Percentiles rank a stretch among this genome's conserved stretches.
Conservation (phyloP, 352 stramenopile species). For the Pythium myriotylum region DNA sequence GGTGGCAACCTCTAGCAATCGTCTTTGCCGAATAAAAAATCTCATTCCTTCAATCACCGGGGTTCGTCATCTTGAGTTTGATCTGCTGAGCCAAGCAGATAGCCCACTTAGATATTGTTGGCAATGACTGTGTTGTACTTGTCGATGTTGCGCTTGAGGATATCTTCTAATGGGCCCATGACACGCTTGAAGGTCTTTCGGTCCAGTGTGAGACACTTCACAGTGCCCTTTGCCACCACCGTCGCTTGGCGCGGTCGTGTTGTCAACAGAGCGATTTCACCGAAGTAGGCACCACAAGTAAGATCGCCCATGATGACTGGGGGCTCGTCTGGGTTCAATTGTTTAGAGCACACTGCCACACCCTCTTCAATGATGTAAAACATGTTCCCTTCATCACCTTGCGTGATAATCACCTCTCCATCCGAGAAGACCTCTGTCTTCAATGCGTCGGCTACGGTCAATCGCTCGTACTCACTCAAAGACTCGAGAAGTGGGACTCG, state of each 20-base stretch:
- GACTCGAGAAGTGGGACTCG: slow-evolving; percentile 90
- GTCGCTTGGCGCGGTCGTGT: slow-evolving; percentile 92
- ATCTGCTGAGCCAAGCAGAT: not conserved
- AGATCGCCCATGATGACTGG: slow-evolving; percentile 89
- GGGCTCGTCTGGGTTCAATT: slow-evolving; percentile 69
- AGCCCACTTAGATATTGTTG: slow-evolving; percentile 80
- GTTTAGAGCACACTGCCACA: slow-evolving; percentile 79
- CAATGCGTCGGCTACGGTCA: slow-evolving; percentile 87
- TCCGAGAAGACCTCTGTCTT: slow-evolving; percentile 85
- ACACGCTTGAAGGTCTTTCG: slow-evolving; percentile 93
- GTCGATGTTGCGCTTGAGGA: slow-evolving; percentile 91
- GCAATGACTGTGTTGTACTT: slow-evolving; percentile 91
- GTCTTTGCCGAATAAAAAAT: slow-evolving; percentile 31
- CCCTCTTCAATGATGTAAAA: slow-evolving; percentile 93
- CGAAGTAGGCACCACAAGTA: slow-evolving; percentile 94
- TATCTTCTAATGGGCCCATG: slow-evolving; percentile 89
- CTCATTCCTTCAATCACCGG: not conserved
- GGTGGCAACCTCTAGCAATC: slow-evolving; percentile 16
- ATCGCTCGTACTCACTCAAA: slow-evolving; percentile 88
- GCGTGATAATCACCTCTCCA: slow-evolving; percentile 89
- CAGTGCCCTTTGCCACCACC: slow-evolving; percentile 80
- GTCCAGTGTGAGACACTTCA: slow-evolving; percentile 91
- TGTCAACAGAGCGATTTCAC: slow-evolving; percentile 94
- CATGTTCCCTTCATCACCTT: slow-evolving; percentile 88
- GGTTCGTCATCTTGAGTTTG: not conserved